Evolutionary conservation across 345 rosid genomes (phyloP).

Genomic region (Populus pruinosa): DNA sequence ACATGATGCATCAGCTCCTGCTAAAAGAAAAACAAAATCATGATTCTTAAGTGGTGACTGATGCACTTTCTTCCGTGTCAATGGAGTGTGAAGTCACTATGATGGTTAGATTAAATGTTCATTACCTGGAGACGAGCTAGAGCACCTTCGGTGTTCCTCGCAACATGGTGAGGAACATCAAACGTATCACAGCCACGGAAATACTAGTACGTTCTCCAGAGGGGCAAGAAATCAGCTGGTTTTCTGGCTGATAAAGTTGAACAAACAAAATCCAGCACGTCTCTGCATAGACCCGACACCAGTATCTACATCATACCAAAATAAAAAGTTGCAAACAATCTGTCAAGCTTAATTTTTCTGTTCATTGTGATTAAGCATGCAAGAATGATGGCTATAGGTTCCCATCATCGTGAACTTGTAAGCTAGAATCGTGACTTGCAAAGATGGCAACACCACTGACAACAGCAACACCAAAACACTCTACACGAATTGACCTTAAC

Average conservation of each 20-base stretch:
- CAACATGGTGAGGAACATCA: constrained; percentile 63
- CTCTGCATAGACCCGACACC: constrained; percentile 91
- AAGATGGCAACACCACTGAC: not conserved
- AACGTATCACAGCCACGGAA: constrained; percentile 80
- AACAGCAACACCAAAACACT: too few relatives aligned
- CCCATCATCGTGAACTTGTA: not conserved
- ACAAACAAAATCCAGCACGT: constrained; percentile 71
- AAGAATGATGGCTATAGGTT: not conserved
- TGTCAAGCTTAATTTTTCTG: not conserved
- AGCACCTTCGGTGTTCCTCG: constrained; percentile 44
- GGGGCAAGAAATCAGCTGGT: constrained; percentile 55
- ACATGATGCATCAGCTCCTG: constrained; percentile 92
- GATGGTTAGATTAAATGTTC: not conserved
- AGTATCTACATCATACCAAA: constrained; percentile 46
- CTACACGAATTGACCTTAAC: too few relatives aligned
- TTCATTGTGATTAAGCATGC: not conserved
- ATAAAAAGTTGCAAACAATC: not conserved
- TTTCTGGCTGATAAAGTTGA: constrained; percentile 66
- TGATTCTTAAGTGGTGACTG: not conserved
- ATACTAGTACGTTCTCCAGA: constrained; percentile 60
- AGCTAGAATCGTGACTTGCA: not conserved
- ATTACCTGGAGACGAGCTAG: constrained; percentile 84
- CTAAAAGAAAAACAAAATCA: constrained; percentile 2
- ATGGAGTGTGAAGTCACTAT: not conserved
- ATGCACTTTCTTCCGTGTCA: not conserved